Evolutionary conservation across 306 rosid genomes (phyloP), one percentile per base, ranked within the genome.

Genomic region (Cucumis melo): DNA sequence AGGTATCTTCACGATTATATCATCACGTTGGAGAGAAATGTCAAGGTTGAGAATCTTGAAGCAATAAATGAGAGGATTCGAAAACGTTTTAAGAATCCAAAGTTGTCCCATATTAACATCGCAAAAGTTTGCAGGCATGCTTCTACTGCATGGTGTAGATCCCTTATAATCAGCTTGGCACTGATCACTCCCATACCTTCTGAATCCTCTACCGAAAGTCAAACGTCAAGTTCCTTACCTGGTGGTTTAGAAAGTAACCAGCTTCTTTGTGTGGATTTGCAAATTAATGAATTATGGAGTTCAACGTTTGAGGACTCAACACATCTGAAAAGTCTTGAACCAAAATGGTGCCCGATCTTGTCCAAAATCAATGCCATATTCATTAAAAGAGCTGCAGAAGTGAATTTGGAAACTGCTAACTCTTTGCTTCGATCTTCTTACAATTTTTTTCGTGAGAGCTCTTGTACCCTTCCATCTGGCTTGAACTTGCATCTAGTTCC

Each of bases 121-220:
- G 89, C 93, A 55, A 84, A 87, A 89, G 94, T 93, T 84, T 90
- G 93, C 83, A 85, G 87, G 88, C 98, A 90, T 82, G 96, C 96
- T 80, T 88, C 98, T 80, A 88, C 83, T 80, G 97, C 97, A 57
- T 93, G 96, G 97, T 90, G 97, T 82, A 89, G 98, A 81, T 86
- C 92, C 75, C 94, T 93, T 51, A 63, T 93, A 83, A 85, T 90
- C 48, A 84, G 82, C 80, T 88, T 93, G 90, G 91, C 96, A 67
- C 86, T 84, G 78, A 87, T 91, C 76, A 90, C 96, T 80, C 94
- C 88, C 13, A 48, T 80, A 64, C 84, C 78, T 23, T 58, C 85
- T 79, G 89, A 76, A 83, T 34, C 78, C 64, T 78, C 84, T 16
- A 78, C 80, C 61, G 96, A 86, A 81, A 84, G 58, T 77, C 89